Evolutionary conservation across 768 basidiomycete species (phyloP).

Genomic region (Holtermannia corniformis): DNA sequence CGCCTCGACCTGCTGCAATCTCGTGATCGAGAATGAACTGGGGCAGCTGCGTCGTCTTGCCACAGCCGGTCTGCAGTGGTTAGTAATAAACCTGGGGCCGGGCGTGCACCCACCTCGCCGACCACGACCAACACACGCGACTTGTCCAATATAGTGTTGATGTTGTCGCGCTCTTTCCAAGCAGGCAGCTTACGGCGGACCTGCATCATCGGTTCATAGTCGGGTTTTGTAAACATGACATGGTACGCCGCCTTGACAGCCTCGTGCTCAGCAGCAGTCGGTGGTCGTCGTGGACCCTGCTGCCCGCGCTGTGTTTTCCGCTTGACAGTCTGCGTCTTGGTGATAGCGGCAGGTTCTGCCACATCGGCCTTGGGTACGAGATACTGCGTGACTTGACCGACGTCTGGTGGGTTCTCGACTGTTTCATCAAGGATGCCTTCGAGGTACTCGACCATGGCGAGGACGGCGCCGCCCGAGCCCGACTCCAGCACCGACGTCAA

Average conservation of each 20-base stretch:
- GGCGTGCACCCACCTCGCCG: constrained; percentile 58
- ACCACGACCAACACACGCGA: constrained; percentile 71
- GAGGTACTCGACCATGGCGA: constrained; percentile 53
- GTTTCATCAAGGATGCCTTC: constrained; percentile 62
- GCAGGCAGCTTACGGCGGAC: constrained; percentile 63
- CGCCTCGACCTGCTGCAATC: constrained; percentile 55
- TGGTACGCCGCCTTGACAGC: constrained; percentile 47
- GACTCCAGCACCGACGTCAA: constrained; percentile 49
- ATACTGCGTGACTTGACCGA: constrained; percentile 57
- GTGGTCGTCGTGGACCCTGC: constrained; percentile 21
- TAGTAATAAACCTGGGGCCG: neutral
- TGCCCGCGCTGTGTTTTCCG: constrained; percentile 5
- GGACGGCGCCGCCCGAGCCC: constrained; percentile 61
- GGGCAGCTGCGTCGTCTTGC: constrained; percentile 65
- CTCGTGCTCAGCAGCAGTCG: constrained; percentile 29
- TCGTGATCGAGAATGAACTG: constrained; percentile 82
- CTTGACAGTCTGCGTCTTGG: constrained; percentile 1
- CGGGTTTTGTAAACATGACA: constrained; percentile 43
- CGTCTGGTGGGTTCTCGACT: constrained; percentile 58
- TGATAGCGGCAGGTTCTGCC: constrained; percentile 5
- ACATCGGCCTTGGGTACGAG: constrained; percentile 44
- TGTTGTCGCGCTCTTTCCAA: constrained; percentile 56
- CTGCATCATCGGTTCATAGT: constrained; percentile 53
- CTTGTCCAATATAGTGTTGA: constrained; percentile 52
- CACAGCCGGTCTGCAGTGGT: constrained; percentile 53